Percentiles rank a stretch among this genome's conserved stretches.
These are phyloP conservation scores for Pterocarpus macrocarpus DNA, from an alignment of 306 rosid genomes.

Conservation along the genomic window DNA sequence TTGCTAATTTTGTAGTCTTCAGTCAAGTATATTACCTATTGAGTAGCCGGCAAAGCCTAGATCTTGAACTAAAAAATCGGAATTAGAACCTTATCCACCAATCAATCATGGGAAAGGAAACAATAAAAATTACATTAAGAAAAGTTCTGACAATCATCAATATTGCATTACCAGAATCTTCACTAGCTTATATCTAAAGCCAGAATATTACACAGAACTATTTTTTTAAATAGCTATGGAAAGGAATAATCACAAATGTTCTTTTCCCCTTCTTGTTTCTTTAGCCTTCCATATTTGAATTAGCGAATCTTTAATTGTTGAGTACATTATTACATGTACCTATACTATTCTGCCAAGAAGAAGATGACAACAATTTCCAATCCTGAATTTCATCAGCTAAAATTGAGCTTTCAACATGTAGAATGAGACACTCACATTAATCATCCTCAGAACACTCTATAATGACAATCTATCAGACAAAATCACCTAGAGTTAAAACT, in stretches of 20 bases:
- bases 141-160: too few relatives aligned
- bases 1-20: too few relatives aligned
- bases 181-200: background rate
- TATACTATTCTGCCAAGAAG: background rate
- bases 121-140: background rate
- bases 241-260: conserved; percentile 23
- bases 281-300: background rate
- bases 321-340: background rate
- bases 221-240: background rate
- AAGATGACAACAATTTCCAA: background rate
- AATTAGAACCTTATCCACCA: background rate
- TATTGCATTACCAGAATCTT: conserved; percentile 1
- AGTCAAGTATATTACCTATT: too few relatives aligned
- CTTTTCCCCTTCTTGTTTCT: conserved; percentile 36
- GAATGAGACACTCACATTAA: background rate
- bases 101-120: background rate
- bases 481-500: background rate
- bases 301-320: background rate
- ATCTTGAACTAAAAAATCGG: background rate
- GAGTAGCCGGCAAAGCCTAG: background rate
- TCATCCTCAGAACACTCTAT: background rate
- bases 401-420: conserved; percentile 6
- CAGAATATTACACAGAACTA: background rate
- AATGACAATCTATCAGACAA: background rate
- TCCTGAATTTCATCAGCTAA: background rate